These are phyloP conservation scores for Mortierella sp. DNA, from an alignment of 371 early-diverging fungal genomes.

Conservation along the genomic window DNA sequence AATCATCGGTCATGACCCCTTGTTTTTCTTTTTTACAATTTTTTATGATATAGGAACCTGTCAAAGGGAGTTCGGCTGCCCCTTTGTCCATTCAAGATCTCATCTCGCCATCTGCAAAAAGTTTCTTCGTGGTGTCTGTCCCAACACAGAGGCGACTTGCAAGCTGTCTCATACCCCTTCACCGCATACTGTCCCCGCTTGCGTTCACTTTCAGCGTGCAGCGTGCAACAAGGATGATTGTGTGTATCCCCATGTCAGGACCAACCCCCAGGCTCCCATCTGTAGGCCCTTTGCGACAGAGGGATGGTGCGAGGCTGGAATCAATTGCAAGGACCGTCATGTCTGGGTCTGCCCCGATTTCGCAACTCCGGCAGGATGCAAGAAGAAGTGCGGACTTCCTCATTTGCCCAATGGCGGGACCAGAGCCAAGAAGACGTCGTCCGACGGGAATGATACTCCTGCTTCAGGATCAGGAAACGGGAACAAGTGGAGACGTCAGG, in stretches of 20 bases:
- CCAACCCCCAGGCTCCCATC: conserved; percentile 66
- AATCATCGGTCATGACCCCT: conserved; percentile 3
- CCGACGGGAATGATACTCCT: conserved; percentile 27
- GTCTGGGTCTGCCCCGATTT: conserved; percentile 73
- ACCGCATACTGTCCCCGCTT: conserved; percentile 66
- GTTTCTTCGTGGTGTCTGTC: conserved; percentile 63
- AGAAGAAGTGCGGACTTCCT: conserved; percentile 68
- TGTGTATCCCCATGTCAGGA: conserved; percentile 65
- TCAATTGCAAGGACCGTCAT: conserved; percentile 65
- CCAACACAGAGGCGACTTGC: conserved; percentile 57
- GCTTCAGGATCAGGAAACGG: conserved; percentile 13
- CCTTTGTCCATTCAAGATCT: conserved; percentile 63
- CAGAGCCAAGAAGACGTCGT: conserved; percentile 24
- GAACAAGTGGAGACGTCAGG: conserved; percentile 18
- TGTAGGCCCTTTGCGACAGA: conserved; percentile 70
- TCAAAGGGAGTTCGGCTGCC: conserved; percentile 47
- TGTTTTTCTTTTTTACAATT: conserved; percentile 3
- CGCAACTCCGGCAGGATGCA: conserved; percentile 67
- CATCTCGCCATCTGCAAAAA: conserved; percentile 69
- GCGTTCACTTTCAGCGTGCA: conserved; percentile 67
- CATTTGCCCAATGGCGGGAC: conserved; percentile 63
- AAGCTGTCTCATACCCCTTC: conserved; percentile 65
- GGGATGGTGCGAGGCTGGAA: conserved; percentile 69
- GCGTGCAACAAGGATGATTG: conserved; percentile 64
- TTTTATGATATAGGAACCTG: conserved; percentile 57